Evolutionary conservation across 2,329 filamentous ascomycete species (phyloP).

Genomic region (Microsporum canis): DNA sequence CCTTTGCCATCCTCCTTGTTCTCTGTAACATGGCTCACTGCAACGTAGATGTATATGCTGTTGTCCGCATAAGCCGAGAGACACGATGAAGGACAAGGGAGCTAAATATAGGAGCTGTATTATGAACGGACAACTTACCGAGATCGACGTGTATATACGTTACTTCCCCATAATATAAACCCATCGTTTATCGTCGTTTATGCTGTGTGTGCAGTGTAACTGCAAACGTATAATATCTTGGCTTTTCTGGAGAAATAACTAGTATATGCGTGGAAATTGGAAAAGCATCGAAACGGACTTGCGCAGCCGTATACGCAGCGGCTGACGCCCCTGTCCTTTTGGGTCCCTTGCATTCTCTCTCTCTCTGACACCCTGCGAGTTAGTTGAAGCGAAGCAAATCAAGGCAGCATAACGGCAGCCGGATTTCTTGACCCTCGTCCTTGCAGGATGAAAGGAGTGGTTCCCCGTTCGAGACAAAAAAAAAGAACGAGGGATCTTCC

Average conservation of each 20-base stretch:
- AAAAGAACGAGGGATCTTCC: not conserved
- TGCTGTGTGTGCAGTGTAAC: not conserved
- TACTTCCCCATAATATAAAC: not conserved
- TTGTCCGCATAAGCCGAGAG: not conserved
- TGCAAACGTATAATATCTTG: not conserved
- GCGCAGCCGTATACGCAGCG: not conserved
- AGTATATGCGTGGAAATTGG: not conserved
- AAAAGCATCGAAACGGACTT: not conserved
- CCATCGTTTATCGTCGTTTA: not conserved
- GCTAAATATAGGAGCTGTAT: conserved; percentile 1
- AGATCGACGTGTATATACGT: not conserved
- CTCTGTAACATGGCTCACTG: not conserved
- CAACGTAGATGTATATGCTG: not conserved
- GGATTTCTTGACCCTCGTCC: not conserved
- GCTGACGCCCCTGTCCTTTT: not conserved
- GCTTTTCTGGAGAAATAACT: not conserved
- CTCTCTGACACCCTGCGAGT: not conserved
- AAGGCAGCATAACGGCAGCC: not conserved
- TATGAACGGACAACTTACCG: not conserved
- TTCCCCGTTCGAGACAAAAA: not conserved
- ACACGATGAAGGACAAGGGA: not conserved
- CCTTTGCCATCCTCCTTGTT: not conserved
- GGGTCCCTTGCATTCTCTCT: not conserved
- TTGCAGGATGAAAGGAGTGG: not conserved
- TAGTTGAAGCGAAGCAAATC: not conserved